These are phyloP conservation scores for Penicillium subrubescens DNA, from an alignment of 495 filamentous ascomycete species.

Conservation along the genomic window DNA sequence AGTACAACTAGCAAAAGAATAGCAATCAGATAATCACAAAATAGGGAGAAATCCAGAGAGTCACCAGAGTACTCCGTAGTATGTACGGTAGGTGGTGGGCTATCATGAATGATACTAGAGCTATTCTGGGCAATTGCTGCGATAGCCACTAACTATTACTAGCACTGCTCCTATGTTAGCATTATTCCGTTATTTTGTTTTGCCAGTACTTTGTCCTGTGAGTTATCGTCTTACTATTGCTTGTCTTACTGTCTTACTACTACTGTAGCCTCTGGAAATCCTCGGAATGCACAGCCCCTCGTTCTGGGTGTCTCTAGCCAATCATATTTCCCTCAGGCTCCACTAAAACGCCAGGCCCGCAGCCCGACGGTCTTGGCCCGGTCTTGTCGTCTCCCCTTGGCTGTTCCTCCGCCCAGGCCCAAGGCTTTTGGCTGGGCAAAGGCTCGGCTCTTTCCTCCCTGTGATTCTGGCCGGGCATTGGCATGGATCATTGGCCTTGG, in stretches of 20 bases:
- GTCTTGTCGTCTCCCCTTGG: slow-evolving; percentile 31
- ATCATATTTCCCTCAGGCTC: slow-evolving; percentile 4
- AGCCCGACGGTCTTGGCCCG: slow-evolving; percentile 36
- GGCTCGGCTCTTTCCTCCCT: slow-evolving; percentile 41
- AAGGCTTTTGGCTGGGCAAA: slow-evolving; percentile 46
- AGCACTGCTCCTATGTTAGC: too few relatives aligned
- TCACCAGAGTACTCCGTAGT: too few relatives aligned
- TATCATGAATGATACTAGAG: not conserved
- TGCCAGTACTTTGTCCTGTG: not conserved
- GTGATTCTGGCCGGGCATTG: not conserved
- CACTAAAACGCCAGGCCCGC: not conserved
- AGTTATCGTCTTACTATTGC: not conserved
- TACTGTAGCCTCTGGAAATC: not conserved
- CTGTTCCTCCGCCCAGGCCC: slow-evolving; percentile 34
- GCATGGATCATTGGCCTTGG: not conserved
- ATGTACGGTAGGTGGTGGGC: not conserved
- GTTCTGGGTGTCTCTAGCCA: slow-evolving; percentile 13
- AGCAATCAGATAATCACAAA: not conserved
- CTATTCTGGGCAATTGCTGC: not conserved
- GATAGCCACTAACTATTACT: not conserved
- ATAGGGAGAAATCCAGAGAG: not conserved
- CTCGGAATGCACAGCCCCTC: slow-evolving; percentile 29
- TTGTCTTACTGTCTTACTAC: not conserved
- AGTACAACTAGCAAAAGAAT: not conserved
- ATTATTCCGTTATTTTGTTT: not conserved